Evolutionary conservation across 306 rosid species (phyloP).

Genomic region (Delonix regia): DNA sequence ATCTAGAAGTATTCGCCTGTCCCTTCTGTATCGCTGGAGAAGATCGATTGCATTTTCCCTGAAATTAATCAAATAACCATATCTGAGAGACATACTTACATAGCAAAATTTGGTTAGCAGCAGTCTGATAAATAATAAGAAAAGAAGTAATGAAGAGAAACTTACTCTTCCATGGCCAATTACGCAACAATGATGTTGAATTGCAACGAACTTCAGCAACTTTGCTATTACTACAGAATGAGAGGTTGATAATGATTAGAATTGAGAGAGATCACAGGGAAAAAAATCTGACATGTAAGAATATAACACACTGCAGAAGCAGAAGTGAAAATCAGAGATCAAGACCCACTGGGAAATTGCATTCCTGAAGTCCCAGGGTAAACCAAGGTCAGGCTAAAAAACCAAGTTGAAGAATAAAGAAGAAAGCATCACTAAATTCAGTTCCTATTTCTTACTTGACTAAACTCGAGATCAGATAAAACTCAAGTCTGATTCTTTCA

Average conservation of each 20-base stretch:
- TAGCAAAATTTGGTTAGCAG: background rate
- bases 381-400: background rate
- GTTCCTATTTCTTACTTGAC: background rate
- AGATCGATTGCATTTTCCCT: constrained; percentile 82
- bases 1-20: constrained; percentile 84
- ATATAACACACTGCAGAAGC: background rate
- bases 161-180: constrained; percentile 89
- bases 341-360: constrained; percentile 12
- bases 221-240: constrained; percentile 36
- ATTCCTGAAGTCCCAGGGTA: background rate
- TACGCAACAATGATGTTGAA: constrained; percentile 25
- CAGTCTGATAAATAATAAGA: constrained; percentile 15
- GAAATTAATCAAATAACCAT: constrained; percentile 31
- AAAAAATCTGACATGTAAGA: background rate
- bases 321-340: background rate
- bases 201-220: constrained; percentile 35
- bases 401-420: constrained; percentile 14
- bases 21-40: constrained; percentile 87
- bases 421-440: constrained; percentile 15
- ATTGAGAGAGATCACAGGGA: background rate
- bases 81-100: constrained; percentile 21
- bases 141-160: constrained; percentile 18
- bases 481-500: constrained; percentile 21
- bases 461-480: constrained; percentile 28
- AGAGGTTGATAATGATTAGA: constrained; percentile 5